Evolutionary conservation across 177 flowering plant species (phyloP), one percentile per base, ranked within the genome.

Genomic region (Vitis hybrid): DNA sequence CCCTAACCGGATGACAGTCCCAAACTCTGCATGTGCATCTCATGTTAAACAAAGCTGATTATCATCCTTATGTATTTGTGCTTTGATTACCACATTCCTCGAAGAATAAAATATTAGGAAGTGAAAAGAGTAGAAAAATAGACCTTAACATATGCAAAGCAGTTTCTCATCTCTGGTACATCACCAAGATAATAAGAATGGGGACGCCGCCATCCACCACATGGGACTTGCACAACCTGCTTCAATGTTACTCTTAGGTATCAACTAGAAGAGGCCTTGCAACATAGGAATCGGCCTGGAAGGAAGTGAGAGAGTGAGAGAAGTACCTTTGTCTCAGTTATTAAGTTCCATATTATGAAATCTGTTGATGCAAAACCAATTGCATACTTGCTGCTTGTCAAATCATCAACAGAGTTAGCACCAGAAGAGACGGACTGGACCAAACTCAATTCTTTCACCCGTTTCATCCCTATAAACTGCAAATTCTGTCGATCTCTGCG

Each of bases 131-230:
- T 14, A n/a, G 51, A 71, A 62, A 64, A 66, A 61, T 60, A 48
- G 58, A 90, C 99, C 97, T 96, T 96, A 56, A 96, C 91, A 84
- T 75, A 96, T n/a, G 92, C 94, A 86, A 96, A 90, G 80, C 97
- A 92, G 67, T 82, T 83, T 55, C 77, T 83, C 70, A 73, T 68
- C 73, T 92, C 97, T 65, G 99, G 93, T 65, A 80, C 68, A 65
- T 82, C 82, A 66, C 98, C 97, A 71, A 96, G 85, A 79, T 78
- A 84, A 80, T 80, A 89, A 61, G 97, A 88, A 86, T 92, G 87
- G 70, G 99, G 99, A 52, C 99, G 95, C 39, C 99, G 87, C 99
- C 99, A 96, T 76, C 99, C 99, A 75, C 99, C 99, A 84, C 99
- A 96, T 67, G 90, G 76, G 77, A 96, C 77, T 76, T 83, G 88